These are phyloP conservation scores for Pythium monospermum DNA, from an alignment of 352 stramenopile species.

Conservation along the genomic window DNA sequence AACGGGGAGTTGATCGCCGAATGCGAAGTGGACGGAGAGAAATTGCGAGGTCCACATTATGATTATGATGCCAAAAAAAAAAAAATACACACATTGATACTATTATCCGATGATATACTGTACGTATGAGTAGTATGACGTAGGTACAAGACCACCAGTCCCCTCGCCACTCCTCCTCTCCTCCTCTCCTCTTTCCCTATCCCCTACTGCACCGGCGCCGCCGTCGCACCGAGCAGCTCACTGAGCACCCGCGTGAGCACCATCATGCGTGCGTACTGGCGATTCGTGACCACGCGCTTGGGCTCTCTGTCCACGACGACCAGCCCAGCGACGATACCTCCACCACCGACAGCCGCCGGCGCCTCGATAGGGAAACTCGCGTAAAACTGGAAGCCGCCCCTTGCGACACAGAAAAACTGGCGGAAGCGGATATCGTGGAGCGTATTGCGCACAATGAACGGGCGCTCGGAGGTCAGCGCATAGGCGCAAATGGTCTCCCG, in stretches of 20 bases:
- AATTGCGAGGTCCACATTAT: too few relatives aligned
- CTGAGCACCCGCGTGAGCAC: conserved; percentile 23
- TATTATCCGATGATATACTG: too few relatives aligned
- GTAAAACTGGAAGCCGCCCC: conserved; percentile 28
- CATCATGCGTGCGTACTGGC: conserved; percentile 30
- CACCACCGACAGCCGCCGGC: conserved; percentile 18
- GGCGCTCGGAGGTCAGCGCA: conserved; percentile 26
- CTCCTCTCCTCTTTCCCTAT: too few relatives aligned
- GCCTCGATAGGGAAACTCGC: conserved; percentile 31
- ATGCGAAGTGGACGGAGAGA: too few relatives aligned
- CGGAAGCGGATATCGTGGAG: conserved; percentile 32
- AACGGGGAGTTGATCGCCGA: too few relatives aligned
- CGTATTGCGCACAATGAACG: conserved; percentile 31
- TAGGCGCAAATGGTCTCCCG: conserved; percentile 31
- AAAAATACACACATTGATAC: too few relatives aligned
- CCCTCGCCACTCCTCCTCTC: too few relatives aligned
- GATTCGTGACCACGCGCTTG: conserved; percentile 26
- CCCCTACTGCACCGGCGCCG: too few relatives aligned
- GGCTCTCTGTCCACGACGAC: conserved; percentile 31
- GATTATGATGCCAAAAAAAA: too few relatives aligned
- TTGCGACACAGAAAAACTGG: conserved; percentile 31
- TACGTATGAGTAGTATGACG: too few relatives aligned
- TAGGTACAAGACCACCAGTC: too few relatives aligned
- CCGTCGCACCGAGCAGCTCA: conserved; percentile 18
- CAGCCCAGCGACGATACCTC: conserved; percentile 28